Conservation (phyloP, 768 basidiomycete species). For the Leccinum obscurum region DNA sequence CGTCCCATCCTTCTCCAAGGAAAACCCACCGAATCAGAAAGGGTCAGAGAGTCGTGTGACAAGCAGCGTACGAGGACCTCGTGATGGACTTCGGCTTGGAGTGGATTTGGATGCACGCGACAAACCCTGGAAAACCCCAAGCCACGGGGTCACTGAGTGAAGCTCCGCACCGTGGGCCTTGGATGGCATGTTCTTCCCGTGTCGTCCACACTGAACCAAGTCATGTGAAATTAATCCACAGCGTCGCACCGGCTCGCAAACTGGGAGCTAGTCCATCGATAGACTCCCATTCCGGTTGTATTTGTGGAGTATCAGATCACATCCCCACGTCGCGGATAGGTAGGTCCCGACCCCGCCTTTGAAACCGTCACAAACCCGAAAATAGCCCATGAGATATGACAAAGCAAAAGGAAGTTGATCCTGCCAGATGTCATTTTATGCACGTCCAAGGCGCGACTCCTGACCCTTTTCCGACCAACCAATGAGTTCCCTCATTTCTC, state of each 20-base stretch:
- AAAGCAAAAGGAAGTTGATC: constrained; percentile 6
- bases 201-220: constrained; percentile 9
- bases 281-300: constrained; percentile 4
- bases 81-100: constrained; percentile 1
- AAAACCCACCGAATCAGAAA: constrained; percentile 6
- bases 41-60: constrained; percentile 21
- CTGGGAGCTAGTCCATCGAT: constrained; percentile 9
- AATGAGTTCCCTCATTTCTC: constrained; percentile 71
- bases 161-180: constrained; percentile 2
- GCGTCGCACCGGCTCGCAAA: constrained; percentile 15
- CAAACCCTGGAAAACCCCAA: constrained; percentile 6
- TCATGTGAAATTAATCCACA: not conserved
- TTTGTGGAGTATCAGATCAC: constrained; percentile 14
- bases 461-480: constrained; percentile 54
- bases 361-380: constrained; percentile 21
- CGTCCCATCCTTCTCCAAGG: not conserved
- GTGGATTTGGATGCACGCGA: constrained; percentile 1
- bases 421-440: constrained; percentile 17
- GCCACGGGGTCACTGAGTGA: constrained; percentile 3
- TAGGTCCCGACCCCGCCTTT: constrained; percentile 11
- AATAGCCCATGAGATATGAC: constrained; percentile 11
- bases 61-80: not conserved
- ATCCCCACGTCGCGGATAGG: constrained; percentile 25
- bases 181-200: constrained; percentile 16
- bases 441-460: constrained; percentile 16